Evolutionary conservation across 371 early-diverging fungal species (phyloP), one percentile per base, ranked within the genome.

Genomic region (Mortierella sp.): DNA sequence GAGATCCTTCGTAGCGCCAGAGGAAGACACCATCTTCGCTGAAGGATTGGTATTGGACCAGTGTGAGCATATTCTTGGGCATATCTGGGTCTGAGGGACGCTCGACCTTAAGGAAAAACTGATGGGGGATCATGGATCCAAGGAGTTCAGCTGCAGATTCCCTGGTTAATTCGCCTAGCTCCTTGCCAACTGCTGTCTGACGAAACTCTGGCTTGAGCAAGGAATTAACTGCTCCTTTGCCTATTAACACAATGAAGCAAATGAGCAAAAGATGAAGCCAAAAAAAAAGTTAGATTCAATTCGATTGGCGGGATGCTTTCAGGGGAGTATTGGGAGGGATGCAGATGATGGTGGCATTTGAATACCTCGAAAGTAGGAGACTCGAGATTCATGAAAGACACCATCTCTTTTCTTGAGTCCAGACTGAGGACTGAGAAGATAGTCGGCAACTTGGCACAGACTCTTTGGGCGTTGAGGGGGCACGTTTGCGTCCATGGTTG

Each of bases 1-100:
- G 94, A 12, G 96, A 93, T 22, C 96, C 96, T 84, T 99, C 97
- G 83, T 96, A 97, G 16, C 96, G 87, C 99, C 98, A 99, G 71
- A 97, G 94, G 84, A 94, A 99, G 88, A 95, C 95, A 39, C 91
- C 90, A 35, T 97, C 96, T 62, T 95, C 96, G 18, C 87, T 84
- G 66, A 94, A 92, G 61, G 88, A 88, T 83, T 95, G 96, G 68
- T 83, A 83, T 28, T 92, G 90, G 49, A 88, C 90, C 24, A 92
- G 78, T 69, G 87, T 87, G 59, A 96, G 84, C 63, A 75, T 66
- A 81, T 84, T 75, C 86, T 81, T 69, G 87, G 88, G 61, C 66
- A 87, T 88, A 68, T 84, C 85, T 54, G 90, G 86, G 11, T 85
- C 70, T n/a, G 88, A 85, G n/a, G 90, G 89, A 63, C 93, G 90